Conservation (phyloP, 2,329 filamentous ascomycete genomes). For the Ilyonectria robusta region DNA sequence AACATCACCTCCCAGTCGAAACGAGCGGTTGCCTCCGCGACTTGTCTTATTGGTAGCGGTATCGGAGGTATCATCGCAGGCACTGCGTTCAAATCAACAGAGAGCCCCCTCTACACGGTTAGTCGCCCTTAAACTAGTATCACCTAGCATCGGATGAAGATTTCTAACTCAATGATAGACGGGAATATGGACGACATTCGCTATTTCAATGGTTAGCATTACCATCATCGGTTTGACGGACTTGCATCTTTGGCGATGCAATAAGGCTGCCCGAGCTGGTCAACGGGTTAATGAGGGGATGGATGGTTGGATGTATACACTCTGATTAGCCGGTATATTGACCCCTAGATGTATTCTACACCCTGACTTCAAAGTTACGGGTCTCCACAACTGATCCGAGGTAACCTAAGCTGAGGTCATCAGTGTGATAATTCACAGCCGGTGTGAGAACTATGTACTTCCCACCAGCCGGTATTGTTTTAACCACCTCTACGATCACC, state of each 20-base stretch:
- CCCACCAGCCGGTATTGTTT: no score
- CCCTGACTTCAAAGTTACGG: no score
- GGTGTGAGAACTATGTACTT: no score
- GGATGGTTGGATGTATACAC: slow-evolving; percentile 17
- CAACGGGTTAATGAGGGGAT: slow-evolving; percentile 17
- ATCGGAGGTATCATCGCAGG: slow-evolving; percentile 27
- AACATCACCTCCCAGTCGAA: slow-evolving; percentile 28
- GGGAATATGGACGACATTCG: slow-evolving; percentile 24
- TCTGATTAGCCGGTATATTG: not conserved
- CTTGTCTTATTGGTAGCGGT: slow-evolving; percentile 17
- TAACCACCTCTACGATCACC: no score
- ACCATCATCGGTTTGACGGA: slow-evolving; percentile 3
- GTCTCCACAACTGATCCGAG: no score
- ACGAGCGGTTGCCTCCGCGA: slow-evolving; percentile 13
- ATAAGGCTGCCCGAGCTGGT: slow-evolving; percentile 3
- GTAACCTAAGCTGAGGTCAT: no score
- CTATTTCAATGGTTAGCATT: slow-evolving; percentile 19
- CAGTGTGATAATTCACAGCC: no score
- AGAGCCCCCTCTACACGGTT: slow-evolving; percentile 25
- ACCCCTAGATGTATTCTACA: not conserved
- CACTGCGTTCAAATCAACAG: slow-evolving; percentile 9
- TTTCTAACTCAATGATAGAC: slow-evolving; percentile 10
- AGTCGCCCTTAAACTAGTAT: not conserved
- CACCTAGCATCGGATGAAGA: not conserved
- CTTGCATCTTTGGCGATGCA: slow-evolving; percentile 16